These are phyloP conservation scores for Scleroderma citrinum DNA, from an alignment of 768 basidiomycete genomes.

Conservation along the genomic window DNA sequence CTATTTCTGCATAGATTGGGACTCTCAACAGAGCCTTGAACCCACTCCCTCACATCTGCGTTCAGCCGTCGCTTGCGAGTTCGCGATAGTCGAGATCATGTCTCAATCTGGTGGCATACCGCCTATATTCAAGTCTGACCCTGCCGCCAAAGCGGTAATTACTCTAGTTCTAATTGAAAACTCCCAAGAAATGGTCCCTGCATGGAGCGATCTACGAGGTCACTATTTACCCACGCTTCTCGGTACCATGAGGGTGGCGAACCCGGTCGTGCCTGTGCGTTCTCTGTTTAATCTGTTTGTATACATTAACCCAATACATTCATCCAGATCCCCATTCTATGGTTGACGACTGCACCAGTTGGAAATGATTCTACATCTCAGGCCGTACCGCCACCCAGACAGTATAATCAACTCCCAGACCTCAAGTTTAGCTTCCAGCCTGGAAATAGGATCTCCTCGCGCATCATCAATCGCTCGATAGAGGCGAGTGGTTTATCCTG, in stretches of 20 bases:
- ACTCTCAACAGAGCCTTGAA: not conserved
- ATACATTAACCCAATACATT: conserved; percentile 2
- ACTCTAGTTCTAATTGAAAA: conserved; percentile 54
- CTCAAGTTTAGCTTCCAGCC: conserved; percentile 38
- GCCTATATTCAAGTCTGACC: conserved; percentile 18
- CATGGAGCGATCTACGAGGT: conserved; percentile 47
- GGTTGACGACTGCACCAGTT: conserved; percentile 41
- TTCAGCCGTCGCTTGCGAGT: conserved; percentile 10
- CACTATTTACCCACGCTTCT: conserved; percentile 40
- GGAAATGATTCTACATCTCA: conserved; percentile 21
- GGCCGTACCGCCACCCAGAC: conserved; percentile 31
- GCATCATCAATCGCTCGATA: conserved; percentile 38
- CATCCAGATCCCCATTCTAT: conserved; percentile 31
- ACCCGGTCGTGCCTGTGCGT: conserved; percentile 39
- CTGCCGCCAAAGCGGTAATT: conserved; percentile 17
- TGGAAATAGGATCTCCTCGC: conserved; percentile 40
- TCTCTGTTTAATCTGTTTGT: not conserved
- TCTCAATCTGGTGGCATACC: conserved; percentile 4
- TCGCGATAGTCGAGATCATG: conserved; percentile 10
- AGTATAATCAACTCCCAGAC: conserved; percentile 37
- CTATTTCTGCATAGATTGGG: conserved; percentile 7
- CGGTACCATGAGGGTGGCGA: conserved; percentile 34
- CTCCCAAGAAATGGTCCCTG: conserved; percentile 37
- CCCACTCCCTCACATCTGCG: not conserved
- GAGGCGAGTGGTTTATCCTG: conserved; percentile 32